Evolutionary conservation across 495 filamentous ascomycete genomes (phyloP).

Genomic region (Aspergillus sclerotiicarbonarius): DNA sequence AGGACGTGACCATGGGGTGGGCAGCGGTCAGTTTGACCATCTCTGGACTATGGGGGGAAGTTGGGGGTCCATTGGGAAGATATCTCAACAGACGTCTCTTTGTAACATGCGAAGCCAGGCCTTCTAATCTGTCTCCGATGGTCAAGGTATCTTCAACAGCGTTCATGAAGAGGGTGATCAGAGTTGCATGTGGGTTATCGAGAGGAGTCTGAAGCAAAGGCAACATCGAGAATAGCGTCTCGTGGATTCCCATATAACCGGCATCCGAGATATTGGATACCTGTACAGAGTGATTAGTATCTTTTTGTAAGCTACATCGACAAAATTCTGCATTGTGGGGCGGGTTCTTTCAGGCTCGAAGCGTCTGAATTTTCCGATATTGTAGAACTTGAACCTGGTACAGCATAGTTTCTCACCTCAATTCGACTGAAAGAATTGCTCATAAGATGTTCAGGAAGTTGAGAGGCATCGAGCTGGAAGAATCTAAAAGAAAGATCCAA

Average conservation of each 20-base stretch:
- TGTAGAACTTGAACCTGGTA: background rate
- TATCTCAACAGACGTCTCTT: background rate
- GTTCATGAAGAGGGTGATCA: background rate
- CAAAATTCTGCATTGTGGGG: too few species aligned
- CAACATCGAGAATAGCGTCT: background rate
- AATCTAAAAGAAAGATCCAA: background rate
- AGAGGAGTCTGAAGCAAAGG: slow-evolving; percentile 7
- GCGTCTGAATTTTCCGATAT: background rate
- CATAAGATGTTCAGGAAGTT: slow-evolving; percentile 10
- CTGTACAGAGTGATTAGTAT: background rate
- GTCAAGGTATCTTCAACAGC: background rate
- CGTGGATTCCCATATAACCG: background rate
- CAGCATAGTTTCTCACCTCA: slow-evolving; percentile 12
- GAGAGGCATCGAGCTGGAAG: background rate
- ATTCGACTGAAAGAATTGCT: slow-evolving; percentile 14
- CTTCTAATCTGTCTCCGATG: background rate
- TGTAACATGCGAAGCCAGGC: too few species aligned
- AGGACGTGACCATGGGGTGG: background rate
- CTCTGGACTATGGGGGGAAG: background rate
- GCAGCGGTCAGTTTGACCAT: background rate
- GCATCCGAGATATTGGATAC: slow-evolving; percentile 5
- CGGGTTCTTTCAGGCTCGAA: too few species aligned
- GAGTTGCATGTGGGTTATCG: slow-evolving; percentile 2
- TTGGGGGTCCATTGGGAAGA: background rate
- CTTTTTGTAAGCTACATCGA: background rate